A percentile compares a stretch with the other conserved stretches of the same genome.
Conservation (phyloP, 495 filamentous ascomycete species). For the Penicillium tannophilum region DNA sequence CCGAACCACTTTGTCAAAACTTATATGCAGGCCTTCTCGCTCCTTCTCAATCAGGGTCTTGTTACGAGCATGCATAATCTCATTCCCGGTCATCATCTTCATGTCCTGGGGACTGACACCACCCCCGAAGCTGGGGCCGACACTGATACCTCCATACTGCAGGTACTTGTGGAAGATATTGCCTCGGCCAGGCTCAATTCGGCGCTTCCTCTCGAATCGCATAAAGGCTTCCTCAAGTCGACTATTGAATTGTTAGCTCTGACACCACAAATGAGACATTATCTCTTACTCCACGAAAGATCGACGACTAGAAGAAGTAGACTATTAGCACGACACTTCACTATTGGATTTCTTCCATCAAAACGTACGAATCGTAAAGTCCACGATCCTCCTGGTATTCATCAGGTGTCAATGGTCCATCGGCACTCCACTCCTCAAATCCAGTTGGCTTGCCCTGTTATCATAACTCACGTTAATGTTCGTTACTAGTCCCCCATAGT, state of each 20-base stretch:
- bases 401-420: conserved; percentile 72
- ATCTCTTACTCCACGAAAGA: conserved; percentile 42
- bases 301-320: conserved; percentile 30
- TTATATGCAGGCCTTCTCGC: conserved; percentile 63
- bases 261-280: not conserved
- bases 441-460: conserved; percentile 54
- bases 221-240: conserved; percentile 87
- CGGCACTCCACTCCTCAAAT: conserved; percentile 73
- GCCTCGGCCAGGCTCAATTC: conserved; percentile 61
- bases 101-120: conserved; percentile 55
- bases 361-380: conserved; percentile 50
- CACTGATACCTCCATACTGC: conserved; percentile 77
- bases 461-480: conserved; percentile 13
- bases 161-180: conserved; percentile 79
- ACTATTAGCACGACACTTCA: conserved; percentile 4
- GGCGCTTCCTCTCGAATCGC: conserved; percentile 74
- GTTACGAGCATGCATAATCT: conserved; percentile 54
- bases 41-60: conserved; percentile 31
- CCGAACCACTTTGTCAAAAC: conserved; percentile 75
- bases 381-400: conserved; percentile 62
- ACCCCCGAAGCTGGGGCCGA: conserved; percentile 67
- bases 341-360: not conserved
- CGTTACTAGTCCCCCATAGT: not conserved
- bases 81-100: conserved; percentile 58
- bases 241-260: conserved; percentile 32